Percentiles rank a stretch among this genome's conserved stretches.
Evolutionary conservation across 1,284 basidiomycete genomes (phyloP).

Genomic region (Thecaphora thlaspeos): DNA sequence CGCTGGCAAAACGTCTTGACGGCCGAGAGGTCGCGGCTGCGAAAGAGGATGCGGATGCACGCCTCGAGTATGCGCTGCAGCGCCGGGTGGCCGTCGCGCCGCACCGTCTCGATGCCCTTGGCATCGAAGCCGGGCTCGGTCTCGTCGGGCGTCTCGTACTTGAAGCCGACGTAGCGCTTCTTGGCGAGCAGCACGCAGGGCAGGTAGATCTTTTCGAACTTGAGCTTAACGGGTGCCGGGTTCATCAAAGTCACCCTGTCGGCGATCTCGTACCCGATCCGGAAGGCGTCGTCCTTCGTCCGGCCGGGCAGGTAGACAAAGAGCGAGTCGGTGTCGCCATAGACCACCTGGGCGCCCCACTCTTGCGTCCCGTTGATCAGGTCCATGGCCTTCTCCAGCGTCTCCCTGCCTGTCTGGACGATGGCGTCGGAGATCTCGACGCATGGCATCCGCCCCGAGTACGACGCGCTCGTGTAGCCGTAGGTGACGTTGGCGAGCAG

Average conservation of each 20-base stretch:
- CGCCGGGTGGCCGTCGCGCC: conserved; percentile 67
- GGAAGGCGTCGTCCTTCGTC: conserved; percentile 88
- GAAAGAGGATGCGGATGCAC: conserved; percentile 68
- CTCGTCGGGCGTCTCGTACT: conserved; percentile 82
- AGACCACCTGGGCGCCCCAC: conserved; percentile 90
- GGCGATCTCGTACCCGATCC: conserved; percentile 87
- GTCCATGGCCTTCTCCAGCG: conserved; percentile 88
- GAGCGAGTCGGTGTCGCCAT: conserved; percentile 96
- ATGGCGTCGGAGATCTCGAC: conserved; percentile 98
- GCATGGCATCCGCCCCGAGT: conserved; percentile 94
- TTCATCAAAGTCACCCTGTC: conserved; percentile 81
- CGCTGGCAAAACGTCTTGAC: conserved; percentile 84
- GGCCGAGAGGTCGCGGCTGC: conserved; percentile 79
- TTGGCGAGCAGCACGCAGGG: conserved; percentile 92
- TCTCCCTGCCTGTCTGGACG: conserved; percentile 92
- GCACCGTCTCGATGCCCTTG: conserved; percentile 95
- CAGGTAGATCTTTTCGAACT: conserved; percentile 97
- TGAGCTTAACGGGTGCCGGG: conserved; percentile 87
- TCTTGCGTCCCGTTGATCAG: conserved; percentile 67
- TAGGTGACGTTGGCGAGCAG: conserved; percentile 63
- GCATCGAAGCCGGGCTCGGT: conserved; percentile 82
- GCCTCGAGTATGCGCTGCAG: conserved; percentile 55
- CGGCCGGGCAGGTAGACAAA: conserved; percentile 86
- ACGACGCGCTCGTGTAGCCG: conserved; percentile 89
- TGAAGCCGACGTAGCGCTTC: conserved; percentile 95